A percentile compares a stretch with the other conserved stretches of the same genome.
phyloP scores from a whole-genome alignment of 2,329 filamentous ascomycete genomes.

The Diaporthe ampelina region DNA sequence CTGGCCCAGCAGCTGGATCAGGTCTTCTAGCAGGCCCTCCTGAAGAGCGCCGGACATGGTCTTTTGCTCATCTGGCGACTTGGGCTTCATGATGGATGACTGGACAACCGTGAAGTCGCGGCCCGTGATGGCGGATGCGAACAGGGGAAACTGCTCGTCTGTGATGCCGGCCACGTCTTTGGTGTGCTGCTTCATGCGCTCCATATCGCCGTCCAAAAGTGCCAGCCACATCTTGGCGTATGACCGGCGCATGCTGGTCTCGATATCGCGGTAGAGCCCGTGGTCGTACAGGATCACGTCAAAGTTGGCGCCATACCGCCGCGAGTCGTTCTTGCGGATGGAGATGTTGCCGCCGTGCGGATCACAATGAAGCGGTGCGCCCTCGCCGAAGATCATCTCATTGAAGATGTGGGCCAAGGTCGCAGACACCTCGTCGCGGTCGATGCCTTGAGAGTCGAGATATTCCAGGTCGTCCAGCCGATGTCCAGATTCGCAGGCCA shows the following conservation, averaged over 20 bases:
- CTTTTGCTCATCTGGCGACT: constrained; percentile 84
- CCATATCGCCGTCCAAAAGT: constrained; percentile 90
- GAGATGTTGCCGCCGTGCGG: constrained; percentile 97
- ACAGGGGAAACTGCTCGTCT: constrained; percentile 93
- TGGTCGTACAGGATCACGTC: constrained; percentile 98
- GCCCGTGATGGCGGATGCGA: constrained; percentile 96
- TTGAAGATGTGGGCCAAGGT: constrained; percentile 95
- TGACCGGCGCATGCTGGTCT: constrained; percentile 79
- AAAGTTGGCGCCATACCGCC: constrained; percentile 79
- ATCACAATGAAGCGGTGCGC: constrained; percentile 94
- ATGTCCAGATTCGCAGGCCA: constrained; percentile 91
- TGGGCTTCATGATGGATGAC: constrained; percentile 67
- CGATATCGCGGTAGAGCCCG: constrained; percentile 94
- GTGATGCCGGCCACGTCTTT: constrained; percentile 89
- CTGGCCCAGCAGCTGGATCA: constrained; percentile 88
- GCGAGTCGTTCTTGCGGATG: constrained; percentile 80
- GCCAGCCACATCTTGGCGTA: constrained; percentile 99
- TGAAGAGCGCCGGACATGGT: constrained; percentile 87
- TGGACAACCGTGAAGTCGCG: constrained; percentile 87
- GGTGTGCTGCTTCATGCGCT: constrained; percentile 88
- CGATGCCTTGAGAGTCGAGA: constrained; percentile 87
- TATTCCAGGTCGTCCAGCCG: constrained; percentile 91
- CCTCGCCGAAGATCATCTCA: constrained; percentile 97
- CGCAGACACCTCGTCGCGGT: constrained; percentile 94
- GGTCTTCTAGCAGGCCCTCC: constrained; percentile 88